Percentiles rank a stretch among this genome's conserved stretches.
These are phyloP conservation scores for Rhizomucor pusillus DNA, from an alignment of 371 early-diverging fungal genomes.

Conservation along the genomic window DNA sequence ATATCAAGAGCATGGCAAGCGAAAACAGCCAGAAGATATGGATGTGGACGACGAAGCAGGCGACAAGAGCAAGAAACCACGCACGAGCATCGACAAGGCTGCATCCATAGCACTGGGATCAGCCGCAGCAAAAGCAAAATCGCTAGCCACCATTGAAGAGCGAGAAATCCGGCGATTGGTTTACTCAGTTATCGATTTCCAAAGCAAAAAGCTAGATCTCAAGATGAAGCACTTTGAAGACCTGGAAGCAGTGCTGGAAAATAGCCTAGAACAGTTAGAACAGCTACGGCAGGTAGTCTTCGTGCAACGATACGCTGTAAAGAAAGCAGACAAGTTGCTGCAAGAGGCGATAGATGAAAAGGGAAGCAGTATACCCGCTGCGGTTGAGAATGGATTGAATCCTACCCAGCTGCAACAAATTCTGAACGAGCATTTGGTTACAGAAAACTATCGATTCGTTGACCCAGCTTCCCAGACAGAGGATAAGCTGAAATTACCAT, in stretches of 20 bases:
- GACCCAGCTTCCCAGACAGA: constrained; percentile 5
- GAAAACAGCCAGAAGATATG: constrained; percentile 15
- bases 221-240: constrained; percentile 93
- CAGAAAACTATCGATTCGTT: constrained; percentile 36
- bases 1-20: constrained; percentile 29
- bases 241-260: constrained; percentile 82
- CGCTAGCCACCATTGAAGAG: constrained; percentile 70
- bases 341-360: constrained; percentile 48
- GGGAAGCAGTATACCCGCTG: constrained; percentile 25
- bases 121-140: constrained; percentile 69
- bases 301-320: constrained; percentile 69
- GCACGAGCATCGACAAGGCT: constrained; percentile 55
- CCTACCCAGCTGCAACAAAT: constrained; percentile 43
- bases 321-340: constrained; percentile 52
- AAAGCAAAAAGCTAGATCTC: constrained; percentile 83
- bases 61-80: constrained; percentile 33
- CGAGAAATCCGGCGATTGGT: constrained; percentile 79
- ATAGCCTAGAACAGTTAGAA: constrained; percentile 80
- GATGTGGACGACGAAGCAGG: constrained; percentile 23
- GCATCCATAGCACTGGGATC: constrained; percentile 67
- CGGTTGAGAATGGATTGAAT: constrained; percentile 38
- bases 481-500: background rate
- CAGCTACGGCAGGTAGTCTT: constrained; percentile 80
- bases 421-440: constrained; percentile 26
- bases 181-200: constrained; percentile 77